Evolutionary conservation across 345 rosid genomes (phyloP).

Genomic region (Trapa incisa): DNA sequence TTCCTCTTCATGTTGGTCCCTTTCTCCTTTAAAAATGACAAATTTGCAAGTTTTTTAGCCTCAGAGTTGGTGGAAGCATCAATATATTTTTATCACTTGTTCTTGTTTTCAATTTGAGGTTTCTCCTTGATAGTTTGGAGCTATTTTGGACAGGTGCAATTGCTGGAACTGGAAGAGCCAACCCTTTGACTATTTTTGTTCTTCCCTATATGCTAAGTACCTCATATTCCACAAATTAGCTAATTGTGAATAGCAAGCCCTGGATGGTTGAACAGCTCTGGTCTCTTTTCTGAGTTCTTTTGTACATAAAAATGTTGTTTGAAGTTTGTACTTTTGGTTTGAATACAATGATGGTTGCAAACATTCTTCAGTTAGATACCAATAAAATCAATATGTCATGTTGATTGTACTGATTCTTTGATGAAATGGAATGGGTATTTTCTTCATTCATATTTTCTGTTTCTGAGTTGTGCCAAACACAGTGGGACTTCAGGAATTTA

Average conservation of each 20-base stretch:
- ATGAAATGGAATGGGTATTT: not conserved
- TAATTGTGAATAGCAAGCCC: constrained; percentile 8
- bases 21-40: not conserved
- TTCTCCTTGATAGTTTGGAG: constrained; percentile 58
- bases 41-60: not conserved
- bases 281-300: constrained; percentile 2
- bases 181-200: constrained; percentile 47
- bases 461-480: not conserved
- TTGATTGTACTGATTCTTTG: not conserved
- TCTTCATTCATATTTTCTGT: not conserved
- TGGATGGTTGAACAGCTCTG: not conserved
- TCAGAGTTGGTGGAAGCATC: not conserved
- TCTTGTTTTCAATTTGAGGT: constrained; percentile 12
- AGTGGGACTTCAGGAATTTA: not conserved
- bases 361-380: constrained; percentile 2
- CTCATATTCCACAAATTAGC: constrained; percentile 20
- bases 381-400: constrained; percentile 1
- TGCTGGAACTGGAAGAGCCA: constrained; percentile 51
- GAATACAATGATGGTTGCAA: not conserved
- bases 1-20: not conserved
- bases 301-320: not conserved
- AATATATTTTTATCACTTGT: not conserved
- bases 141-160: constrained; percentile 56
- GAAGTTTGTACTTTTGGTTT: not conserved
- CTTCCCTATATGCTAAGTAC: constrained; percentile 35